Conservation (phyloP, 2,329 filamentous ascomycete genomes). For the Amauroascus niger region DNA sequence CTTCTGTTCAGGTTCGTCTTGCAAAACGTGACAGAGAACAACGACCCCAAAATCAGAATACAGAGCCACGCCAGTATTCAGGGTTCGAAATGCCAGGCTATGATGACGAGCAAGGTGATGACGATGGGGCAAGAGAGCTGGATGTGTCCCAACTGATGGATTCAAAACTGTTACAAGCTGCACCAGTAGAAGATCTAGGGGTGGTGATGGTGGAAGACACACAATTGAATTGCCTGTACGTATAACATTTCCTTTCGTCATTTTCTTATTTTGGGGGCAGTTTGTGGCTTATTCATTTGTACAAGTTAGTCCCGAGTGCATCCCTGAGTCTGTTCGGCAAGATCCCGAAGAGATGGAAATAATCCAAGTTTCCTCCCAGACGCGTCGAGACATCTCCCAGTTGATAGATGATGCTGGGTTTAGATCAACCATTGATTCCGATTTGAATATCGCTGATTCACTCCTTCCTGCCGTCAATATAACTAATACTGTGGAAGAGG, state of each 20-base stretch:
- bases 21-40: constrained; percentile 58
- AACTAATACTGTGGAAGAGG: background rate
- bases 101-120: constrained; percentile 45
- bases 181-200: constrained; percentile 11
- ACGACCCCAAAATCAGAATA: constrained; percentile 45
- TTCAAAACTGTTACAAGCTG: constrained; percentile 52
- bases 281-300: constrained; percentile 15
- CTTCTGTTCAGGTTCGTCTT: constrained; percentile 51
- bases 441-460: constrained; percentile 18
- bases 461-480: background rate
- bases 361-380: constrained; percentile 26
- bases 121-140: constrained; percentile 54
- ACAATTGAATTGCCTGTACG: constrained; percentile 32
- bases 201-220: constrained; percentile 24
- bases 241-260: constrained; percentile 23
- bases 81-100: constrained; percentile 67
- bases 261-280: background rate
- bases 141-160: constrained; percentile 56
- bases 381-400: constrained; percentile 35
- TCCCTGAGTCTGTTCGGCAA: constrained; percentile 8
- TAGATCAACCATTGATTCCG: constrained; percentile 37
- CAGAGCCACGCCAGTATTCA: constrained; percentile 63
- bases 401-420: constrained; percentile 44
- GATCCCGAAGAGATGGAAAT: constrained; percentile 12
- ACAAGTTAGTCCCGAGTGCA: constrained; percentile 11